Evolutionary conservation across 2,329 filamentous ascomycete genomes (phyloP).

Genomic region (Paracoccidioides brasiliensis): DNA sequence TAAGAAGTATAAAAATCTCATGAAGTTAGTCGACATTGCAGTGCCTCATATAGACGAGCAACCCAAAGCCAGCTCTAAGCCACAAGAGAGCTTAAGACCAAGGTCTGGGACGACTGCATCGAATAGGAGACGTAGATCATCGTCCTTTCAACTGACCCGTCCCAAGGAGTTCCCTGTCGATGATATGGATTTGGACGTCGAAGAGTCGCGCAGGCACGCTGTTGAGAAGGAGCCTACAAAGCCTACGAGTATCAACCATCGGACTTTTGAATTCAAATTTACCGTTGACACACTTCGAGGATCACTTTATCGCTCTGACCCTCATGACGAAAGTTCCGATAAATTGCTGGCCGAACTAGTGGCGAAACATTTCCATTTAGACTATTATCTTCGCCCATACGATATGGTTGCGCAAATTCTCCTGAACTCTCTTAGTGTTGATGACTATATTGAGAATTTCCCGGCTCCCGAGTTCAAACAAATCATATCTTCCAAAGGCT

Average conservation of each 20-base stretch:
- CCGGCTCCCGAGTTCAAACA: constrained; percentile 79
- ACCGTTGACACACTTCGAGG: constrained; percentile 88
- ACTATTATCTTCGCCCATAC: constrained; percentile 76
- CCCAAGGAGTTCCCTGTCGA: constrained; percentile 66
- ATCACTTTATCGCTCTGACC: constrained; percentile 77
- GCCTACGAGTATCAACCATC: constrained; percentile 64
- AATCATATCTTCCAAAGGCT: constrained; percentile 84
- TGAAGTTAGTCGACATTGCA: constrained; percentile 91
- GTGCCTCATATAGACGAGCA: constrained; percentile 66
- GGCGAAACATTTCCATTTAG: constrained; percentile 74
- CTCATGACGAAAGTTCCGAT: constrained; percentile 62
- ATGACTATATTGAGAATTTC: constrained; percentile 86
- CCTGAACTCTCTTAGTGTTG: constrained; percentile 72
- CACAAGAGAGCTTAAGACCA: constrained; percentile 21
- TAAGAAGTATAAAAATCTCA: constrained; percentile 89
- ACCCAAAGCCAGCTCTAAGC: constrained; percentile 21
- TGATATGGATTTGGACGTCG: constrained; percentile 46
- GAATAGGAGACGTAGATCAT: constrained; percentile 43
- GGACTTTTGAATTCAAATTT: constrained; percentile 93
- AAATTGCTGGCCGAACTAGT: constrained; percentile 79
- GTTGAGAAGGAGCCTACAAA: constrained; percentile 26
- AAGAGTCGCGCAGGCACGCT: constrained; percentile 33
- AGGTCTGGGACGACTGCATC: constrained; percentile 26
- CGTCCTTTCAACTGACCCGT: constrained; percentile 58
- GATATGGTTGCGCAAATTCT: constrained; percentile 91